phyloP scores from a whole-genome alignment of 2,329 filamentous ascomycete species.

The Thelonectria discophora region DNA sequence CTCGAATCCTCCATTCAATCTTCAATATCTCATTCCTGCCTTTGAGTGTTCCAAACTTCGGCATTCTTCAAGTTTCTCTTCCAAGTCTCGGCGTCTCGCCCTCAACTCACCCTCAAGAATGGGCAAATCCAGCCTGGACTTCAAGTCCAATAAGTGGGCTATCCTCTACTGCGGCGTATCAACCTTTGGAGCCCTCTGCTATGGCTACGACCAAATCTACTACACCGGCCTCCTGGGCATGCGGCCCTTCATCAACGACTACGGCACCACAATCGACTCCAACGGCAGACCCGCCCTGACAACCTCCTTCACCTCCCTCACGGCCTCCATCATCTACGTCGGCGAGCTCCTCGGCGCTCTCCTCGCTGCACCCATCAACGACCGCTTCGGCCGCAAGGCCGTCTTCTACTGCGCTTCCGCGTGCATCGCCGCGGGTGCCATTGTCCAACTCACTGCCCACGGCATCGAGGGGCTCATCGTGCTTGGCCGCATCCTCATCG shows the following conservation, averaged over 20 bases:
- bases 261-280: conserved; percentile 31
- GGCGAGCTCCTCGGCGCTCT: conserved; percentile 50
- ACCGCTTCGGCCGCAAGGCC: conserved; percentile 46
- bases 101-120: too few species aligned
- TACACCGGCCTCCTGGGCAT: conserved; percentile 43
- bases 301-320: conserved; percentile 45
- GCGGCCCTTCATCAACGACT: conserved; percentile 41
- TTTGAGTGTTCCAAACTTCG: too few species aligned
- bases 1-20: too few species aligned
- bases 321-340: conserved; percentile 50
- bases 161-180: too few species aligned
- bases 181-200: conserved; percentile 19
- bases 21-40: too few species aligned
- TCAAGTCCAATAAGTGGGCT: too few species aligned
- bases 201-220: conserved; percentile 33
- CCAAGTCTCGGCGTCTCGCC: too few species aligned
- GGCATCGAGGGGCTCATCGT: conserved; percentile 32
- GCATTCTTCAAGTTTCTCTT: too few species aligned
- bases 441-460: conserved; percentile 30
- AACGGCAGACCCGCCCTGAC: conserved; percentile 35
- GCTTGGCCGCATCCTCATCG: conserved; percentile 34
- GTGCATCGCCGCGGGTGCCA: conserved; percentile 39
- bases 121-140: too few species aligned
- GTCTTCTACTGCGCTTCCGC: conserved; percentile 47
- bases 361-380: conserved; percentile 48